These are phyloP conservation scores for Cubamyces sp. DNA, from an alignment of 768 basidiomycete species.

Conservation along the genomic window DNA sequence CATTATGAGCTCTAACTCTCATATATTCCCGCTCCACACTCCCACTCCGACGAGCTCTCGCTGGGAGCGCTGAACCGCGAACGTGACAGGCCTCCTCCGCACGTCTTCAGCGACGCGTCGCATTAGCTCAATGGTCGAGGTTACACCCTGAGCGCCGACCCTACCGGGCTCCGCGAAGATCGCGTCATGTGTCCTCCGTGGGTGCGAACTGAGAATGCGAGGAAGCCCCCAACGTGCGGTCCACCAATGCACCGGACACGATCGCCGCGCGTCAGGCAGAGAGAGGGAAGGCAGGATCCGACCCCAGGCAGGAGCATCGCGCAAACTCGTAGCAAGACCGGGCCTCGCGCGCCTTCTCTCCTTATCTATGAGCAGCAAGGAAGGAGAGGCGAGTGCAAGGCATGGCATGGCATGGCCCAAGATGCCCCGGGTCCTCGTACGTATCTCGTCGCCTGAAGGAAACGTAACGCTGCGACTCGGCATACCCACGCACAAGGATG, in stretches of 20 bases:
- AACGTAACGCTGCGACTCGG: too few relatives aligned
- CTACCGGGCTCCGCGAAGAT: constrained; percentile 12
- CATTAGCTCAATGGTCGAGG: background rate
- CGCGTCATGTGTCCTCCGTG: constrained; percentile 12
- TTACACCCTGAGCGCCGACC: background rate
- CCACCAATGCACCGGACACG: background rate
- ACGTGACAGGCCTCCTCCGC: constrained; percentile 1
- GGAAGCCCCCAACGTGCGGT: constrained; percentile 1
- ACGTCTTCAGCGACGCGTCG: background rate
- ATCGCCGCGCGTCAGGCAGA: constrained; percentile 5
- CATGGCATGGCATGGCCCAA: background rate
- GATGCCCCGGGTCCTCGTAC: too few relatives aligned
- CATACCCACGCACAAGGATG: too few relatives aligned
- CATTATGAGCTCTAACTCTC: background rate
- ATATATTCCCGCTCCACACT: background rate
- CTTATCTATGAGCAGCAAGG: background rate
- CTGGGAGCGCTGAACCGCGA: background rate
- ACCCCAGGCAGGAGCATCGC: background rate
- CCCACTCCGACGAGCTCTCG: background rate
- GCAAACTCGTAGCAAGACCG: background rate
- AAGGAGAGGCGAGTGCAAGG: background rate
- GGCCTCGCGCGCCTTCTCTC: too few relatives aligned
- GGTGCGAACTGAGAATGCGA: constrained; percentile 11
- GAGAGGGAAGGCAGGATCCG: background rate
- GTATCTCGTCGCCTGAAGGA: too few relatives aligned